Base-by-base conservation (phyloP, 129 eudicot genomes). In the Flaveria linearis region DNA sequence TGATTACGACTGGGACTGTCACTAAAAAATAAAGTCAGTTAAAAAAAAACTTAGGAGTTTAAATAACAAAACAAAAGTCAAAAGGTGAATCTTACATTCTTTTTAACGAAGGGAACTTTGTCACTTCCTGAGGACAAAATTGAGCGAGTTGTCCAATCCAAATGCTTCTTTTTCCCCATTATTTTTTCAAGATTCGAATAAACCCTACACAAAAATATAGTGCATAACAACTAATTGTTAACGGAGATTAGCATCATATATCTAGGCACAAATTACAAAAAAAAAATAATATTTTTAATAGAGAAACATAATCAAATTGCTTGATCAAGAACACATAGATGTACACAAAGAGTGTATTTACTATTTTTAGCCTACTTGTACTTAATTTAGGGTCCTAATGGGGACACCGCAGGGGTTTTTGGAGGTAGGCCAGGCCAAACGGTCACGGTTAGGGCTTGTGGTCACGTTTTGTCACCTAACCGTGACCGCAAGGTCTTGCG, bases 151-250 rank as follows among this genome's bases (percentile, higher is more conserved):
- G 80, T 70, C 85, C 88, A 85, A 77, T 85, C 85, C 76, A 85
- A 61, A 52, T 85, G 83, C 42, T 77, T 69, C 76, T 81, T 85
- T 78, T 81, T 81, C 68, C 85, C 88, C 88, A 76, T 84, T 45
- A 58, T 30, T 61, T 26, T 23, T 18, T 62, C 17, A 75, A 64
- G 8, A 49, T 30, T 16, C 22, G 7, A 50, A 41, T 36, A 36
- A 63, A 72, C 25, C 28, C 28, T 2, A 71, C 51, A 36, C 41
- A 47, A 14, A 22, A 42, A 52, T 39, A 55, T 22, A 43, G 5
- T 30, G 36, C 67, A 43, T n/a, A 60, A 53, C 13, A 20, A 16
- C 1, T 36, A 0, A 5, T 5, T 36, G 10, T 20, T 41, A 14
- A 12, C 20, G 11, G 26, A 28, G 49, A 6, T 71, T 36, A 2